Conservation (phyloP, 2,329 filamentous ascomycete genomes). For the Pseudogymnoascus sp. region DNA sequence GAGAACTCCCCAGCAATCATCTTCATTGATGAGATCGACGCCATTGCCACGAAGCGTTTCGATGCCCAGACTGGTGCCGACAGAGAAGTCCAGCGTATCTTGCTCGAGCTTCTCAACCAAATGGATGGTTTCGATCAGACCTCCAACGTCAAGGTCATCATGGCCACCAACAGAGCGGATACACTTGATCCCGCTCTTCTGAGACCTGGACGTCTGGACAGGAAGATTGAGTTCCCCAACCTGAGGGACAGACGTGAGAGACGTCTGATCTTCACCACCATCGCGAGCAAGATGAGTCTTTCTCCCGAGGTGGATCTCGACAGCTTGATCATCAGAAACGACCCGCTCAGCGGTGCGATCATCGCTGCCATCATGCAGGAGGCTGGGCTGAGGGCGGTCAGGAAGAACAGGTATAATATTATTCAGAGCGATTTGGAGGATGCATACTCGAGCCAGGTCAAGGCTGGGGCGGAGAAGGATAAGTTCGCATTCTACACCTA, state of each 20-base stretch:
- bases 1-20: constrained; percentile 98
- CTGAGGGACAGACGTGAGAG: constrained; percentile 89
- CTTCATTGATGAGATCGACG: constrained; percentile 99
- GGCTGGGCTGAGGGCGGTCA: constrained; percentile 83
- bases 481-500: constrained; percentile 9
- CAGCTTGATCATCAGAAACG: constrained; percentile 91
- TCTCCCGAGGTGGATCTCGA: constrained; percentile 95
- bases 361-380: constrained; percentile 99
- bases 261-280: constrained; percentile 94
- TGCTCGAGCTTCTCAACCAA: constrained; percentile 95
- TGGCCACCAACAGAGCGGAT: constrained; percentile 98
- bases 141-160: constrained; percentile 99
- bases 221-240: constrained; percentile 98
- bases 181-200: constrained; percentile 92
- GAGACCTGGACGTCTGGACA: constrained; percentile 87
- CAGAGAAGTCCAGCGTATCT: constrained; percentile 95
- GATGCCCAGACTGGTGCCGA: constrained; percentile 97
- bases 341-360: constrained; percentile 87
- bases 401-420: constrained; percentile 99
- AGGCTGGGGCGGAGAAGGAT: constrained; percentile 39
- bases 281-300: constrained; percentile 93
- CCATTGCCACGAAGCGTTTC: constrained; percentile 98
- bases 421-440: constrained; percentile 96
- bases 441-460: constrained; percentile 94
- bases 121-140: constrained; percentile 99